Evolutionary conservation across 441 rosid genomes (phyloP).

Genomic region (Jatropha multifida): DNA sequence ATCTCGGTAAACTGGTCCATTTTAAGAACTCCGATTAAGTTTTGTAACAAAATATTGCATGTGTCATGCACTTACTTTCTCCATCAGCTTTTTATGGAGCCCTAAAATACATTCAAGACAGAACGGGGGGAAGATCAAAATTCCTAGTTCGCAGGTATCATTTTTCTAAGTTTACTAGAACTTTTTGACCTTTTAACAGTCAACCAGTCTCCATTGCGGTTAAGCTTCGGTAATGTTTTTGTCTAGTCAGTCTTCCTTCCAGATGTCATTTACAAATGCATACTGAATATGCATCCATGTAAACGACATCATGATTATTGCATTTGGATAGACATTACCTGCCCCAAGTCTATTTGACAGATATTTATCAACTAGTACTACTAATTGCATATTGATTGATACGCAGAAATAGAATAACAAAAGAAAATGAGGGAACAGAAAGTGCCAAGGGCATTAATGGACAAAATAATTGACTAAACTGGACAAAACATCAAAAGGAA

Average conservation of each 20-base stretch:
- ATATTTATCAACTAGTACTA: neutral
- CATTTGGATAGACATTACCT: neutral
- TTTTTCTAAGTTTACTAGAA: neutral
- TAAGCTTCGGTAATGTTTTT: neutral
- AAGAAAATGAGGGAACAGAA: neutral
- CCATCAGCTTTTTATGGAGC: neutral
- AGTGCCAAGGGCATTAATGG: slow-evolving; percentile 10
- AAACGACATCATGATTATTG: neutral
- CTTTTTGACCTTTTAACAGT: neutral
- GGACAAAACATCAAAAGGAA: slow-evolving; percentile 16
- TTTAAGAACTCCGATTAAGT: neutral
- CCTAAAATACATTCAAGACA: neutral
- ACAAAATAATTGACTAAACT: slow-evolving; percentile 8
- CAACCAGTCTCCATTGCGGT: neutral
- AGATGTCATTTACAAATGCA: neutral
- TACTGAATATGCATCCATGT: neutral
- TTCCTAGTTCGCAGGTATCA: neutral
- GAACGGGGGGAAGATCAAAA: neutral
- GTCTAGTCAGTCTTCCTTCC: neutral
- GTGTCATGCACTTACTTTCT: neutral
- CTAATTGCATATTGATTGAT: neutral
- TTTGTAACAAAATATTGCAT: neutral
- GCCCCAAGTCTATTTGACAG: no score
- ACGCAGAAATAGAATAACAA: neutral
- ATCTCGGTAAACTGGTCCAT: neutral